Evolutionary conservation across 371 early-diverging fungal genomes (phyloP), one percentile per base, ranked within the genome.

Genomic region (Mucor lusitanicus): DNA sequence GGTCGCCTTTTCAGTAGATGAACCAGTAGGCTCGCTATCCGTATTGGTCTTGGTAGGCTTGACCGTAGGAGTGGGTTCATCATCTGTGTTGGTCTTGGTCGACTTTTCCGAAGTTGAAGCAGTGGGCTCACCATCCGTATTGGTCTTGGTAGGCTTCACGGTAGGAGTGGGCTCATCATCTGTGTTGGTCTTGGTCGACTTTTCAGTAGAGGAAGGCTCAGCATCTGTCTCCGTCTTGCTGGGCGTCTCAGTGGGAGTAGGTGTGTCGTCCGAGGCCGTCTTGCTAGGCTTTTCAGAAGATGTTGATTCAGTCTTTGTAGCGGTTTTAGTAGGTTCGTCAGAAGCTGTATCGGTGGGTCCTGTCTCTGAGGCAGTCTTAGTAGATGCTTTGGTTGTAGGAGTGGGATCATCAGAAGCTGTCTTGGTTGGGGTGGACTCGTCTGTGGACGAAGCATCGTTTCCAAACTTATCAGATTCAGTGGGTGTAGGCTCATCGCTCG

Each of bases 111-210:
- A 8, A 13, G 61, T 66, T 12, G 27, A 23, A 3, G 15, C 35
- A 13, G 37, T 37, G 4, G 37, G 37, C 13, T 37, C 37, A 13
- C 15, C 48, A 37, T 28, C 46, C 13, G 32, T 21, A 17, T 32
- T 30, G 59, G 60, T 54, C n/a, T 28, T 48, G 19, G 59, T 59
- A 23, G 46, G 9, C 48, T 65, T 21, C 19, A 37, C 50, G 6
- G 48, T 48, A 8, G 48, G 23, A 6, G 63, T 50, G 15, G 71
- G 50, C 8, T 61, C 25, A 15, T 21, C 32, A 32, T 61, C 61
- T 28, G 73, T 67, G 4, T 58, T 39, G 21, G 63, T 46, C 8
- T 46, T 50, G 21, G 65, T 50, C 27, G 48, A 8, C 11, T 67
- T 56, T 35, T 19, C 32, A n/a, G 64, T 64, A 13, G 54, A 54